Evolutionary conservation across 306 rosid genomes (phyloP).

Genomic region (Fragaria nilgerrensis): DNA sequence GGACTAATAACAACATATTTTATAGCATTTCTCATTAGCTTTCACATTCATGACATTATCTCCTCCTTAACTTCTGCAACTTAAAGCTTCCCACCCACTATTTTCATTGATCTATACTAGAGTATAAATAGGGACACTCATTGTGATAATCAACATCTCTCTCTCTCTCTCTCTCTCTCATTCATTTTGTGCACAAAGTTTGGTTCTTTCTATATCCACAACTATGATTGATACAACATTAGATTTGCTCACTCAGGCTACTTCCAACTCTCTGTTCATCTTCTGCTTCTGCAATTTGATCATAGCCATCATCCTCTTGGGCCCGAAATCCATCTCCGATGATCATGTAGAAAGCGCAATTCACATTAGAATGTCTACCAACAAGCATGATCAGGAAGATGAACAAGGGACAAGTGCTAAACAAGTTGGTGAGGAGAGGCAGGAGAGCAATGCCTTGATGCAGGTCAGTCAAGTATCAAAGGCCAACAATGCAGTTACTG

Average conservation of each 20-base stretch:
- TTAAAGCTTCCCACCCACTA: constrained; percentile 11
- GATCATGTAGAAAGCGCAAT: constrained; percentile 21
- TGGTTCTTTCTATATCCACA: constrained; percentile 4
- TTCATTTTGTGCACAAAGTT: background rate
- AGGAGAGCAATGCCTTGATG: constrained; percentile 7
- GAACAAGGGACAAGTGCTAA: constrained; percentile 11
- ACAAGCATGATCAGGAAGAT: background rate
- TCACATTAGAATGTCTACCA: background rate
- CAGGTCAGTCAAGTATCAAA: constrained; percentile 24
- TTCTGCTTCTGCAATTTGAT: constrained; percentile 69
- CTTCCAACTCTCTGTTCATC: constrained; percentile 54
- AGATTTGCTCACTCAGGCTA: constrained; percentile 47
- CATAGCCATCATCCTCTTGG: constrained; percentile 46
- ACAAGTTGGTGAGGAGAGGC: background rate
- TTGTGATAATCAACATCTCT: constrained; percentile 3
- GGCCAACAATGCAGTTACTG: constrained; percentile 10
- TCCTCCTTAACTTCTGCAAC: constrained; percentile 15
- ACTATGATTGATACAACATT: constrained; percentile 45
- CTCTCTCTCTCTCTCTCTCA: constrained; percentile 4
- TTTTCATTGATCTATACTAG: background rate
- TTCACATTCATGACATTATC: constrained; percentile 33
- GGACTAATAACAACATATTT: background rate
- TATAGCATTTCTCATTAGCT: background rate
- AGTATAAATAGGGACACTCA: background rate
- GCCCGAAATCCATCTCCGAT: constrained; percentile 31